Base-by-base conservation (phyloP, 2,329 filamentous ascomycete species). In the Paecilomyces variotii region DNA sequence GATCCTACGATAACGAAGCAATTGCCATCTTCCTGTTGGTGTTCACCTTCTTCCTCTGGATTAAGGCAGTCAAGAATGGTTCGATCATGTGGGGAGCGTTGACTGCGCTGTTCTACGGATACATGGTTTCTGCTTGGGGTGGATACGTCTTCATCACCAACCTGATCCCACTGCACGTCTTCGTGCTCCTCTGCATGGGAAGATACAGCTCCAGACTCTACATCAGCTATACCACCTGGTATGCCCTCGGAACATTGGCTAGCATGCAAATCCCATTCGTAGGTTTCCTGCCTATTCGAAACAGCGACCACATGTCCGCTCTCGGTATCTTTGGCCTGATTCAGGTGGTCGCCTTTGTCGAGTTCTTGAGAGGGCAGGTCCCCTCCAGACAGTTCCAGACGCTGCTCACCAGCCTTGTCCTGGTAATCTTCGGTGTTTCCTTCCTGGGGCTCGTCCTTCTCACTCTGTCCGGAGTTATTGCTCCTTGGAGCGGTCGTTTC, bases 251-350 rank as follows among this genome's bases (percentile, higher is more conserved):
- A 60, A 97, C 94, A 64, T 77, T 99, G 75, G 94, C 92, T 57
- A 96, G 91, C 80, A 97, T 99, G 93, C 94, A 99, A 78, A 94
- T 99, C 79, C 94, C 94, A 2, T 99, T 99, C 70, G 95, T 99
- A 58, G 94, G 94, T 59, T 99, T 99, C 81, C 78, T 96, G 78
- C 93, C 94, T 26, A 91, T 99, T 71, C 89, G 91, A 74, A 97
- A 91, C 73, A 97, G 91, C 78, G 94, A 99, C 78, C 94, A 99
- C 77, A 99, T 99, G 93, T 90, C 94, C 59, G 91, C 94, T 26
- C 80, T 99, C 19, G 92, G 91, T 73, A 89, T 99, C 69, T 99
- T 99, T 68, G 95, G 94, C 56, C 88, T 99, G 67, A 82, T 99
- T 57, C 95, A 99, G 78, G 82, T 99, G 55, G 87, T 97, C 56